These are phyloP conservation scores for Hibiscus syriacus DNA, from an alignment of 345 rosid genomes.

Conservation along the genomic window DNA sequence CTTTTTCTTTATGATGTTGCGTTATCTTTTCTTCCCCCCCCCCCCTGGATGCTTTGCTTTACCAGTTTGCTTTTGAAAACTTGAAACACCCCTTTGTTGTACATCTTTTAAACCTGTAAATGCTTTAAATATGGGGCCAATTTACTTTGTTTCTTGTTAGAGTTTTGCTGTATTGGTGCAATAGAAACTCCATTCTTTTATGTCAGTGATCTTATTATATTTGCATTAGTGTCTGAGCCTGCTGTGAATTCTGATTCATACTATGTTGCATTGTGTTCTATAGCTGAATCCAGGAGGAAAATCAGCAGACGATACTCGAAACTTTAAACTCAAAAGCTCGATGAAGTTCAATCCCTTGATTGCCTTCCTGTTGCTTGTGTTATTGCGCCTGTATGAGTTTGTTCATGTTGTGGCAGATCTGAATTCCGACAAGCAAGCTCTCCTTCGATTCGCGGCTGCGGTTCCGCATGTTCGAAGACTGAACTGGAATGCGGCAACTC, in stretches of 20 bases:
- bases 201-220: neutral
- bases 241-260: no score
- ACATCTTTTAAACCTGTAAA: neutral
- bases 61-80: neutral
- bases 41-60: slow-evolving; percentile 8
- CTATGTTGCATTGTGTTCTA: neutral
- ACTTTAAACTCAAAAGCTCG: slow-evolving; percentile 5
- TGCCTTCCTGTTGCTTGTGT: slow-evolving; percentile 18
- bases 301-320: neutral
- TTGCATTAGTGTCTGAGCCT: neutral
- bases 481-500: slow-evolving; percentile 38
- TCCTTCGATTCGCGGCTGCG: slow-evolving; percentile 41
- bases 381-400: neutral
- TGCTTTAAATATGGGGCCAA: neutral
- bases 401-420: slow-evolving; percentile 28
- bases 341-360: slow-evolving; percentile 26
- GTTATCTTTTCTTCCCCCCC: neutral
- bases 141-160: neutral
- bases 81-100: neutral
- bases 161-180: no score
- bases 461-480: slow-evolving; percentile 43
- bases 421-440: slow-evolving; percentile 46
- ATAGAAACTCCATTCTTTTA: neutral
- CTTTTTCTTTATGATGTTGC: slow-evolving; percentile 12
- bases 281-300: neutral